These are phyloP conservation scores for Scolecobasidium constrictum DNA, from an alignment of 2,329 filamentous ascomycete species.

Conservation along the genomic window DNA sequence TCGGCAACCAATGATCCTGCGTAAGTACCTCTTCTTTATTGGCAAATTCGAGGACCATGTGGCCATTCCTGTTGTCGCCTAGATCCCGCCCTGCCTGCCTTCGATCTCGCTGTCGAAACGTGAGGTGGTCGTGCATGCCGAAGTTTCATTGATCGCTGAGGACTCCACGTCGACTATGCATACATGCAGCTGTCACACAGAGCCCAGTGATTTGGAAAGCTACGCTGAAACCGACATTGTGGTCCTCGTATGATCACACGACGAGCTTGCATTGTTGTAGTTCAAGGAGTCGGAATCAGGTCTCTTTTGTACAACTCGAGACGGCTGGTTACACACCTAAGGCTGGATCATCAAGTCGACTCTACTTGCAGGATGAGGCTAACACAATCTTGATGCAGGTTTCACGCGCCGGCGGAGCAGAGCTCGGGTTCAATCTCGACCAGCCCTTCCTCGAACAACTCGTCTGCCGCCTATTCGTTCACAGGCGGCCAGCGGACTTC, in stretches of 20 bases:
- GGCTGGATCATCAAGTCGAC: neutral
- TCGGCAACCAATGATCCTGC: constrained; percentile 6
- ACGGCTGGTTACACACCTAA: constrained; percentile 9
- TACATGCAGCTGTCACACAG: neutral
- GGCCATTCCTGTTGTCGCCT: neutral
- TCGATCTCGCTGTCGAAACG: neutral
- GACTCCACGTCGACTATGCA: neutral
- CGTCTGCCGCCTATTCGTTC: constrained; percentile 35
- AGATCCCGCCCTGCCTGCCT: constrained; percentile 2
- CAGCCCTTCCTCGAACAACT: constrained; percentile 40
- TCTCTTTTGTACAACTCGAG: constrained; percentile 16
- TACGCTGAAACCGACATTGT: constrained; percentile 1
- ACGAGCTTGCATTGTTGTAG: constrained; percentile 24
- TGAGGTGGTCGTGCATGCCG: neutral
- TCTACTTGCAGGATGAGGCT: constrained; percentile 5
- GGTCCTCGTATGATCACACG: constrained; percentile 35
- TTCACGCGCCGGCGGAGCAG: constrained; percentile 39
- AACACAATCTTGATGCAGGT: constrained; percentile 31
- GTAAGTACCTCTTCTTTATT: constrained; percentile 10
- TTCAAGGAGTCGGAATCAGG: constrained; percentile 11
- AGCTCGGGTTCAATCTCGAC: constrained; percentile 43
- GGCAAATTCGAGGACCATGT: neutral
- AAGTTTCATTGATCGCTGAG: neutral
- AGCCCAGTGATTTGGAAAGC: neutral
- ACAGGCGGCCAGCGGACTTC: constrained; percentile 11